These are phyloP conservation scores for Huntiella savannae DNA, from an alignment of 2,329 filamentous ascomycete species.

Conservation along the genomic window DNA sequence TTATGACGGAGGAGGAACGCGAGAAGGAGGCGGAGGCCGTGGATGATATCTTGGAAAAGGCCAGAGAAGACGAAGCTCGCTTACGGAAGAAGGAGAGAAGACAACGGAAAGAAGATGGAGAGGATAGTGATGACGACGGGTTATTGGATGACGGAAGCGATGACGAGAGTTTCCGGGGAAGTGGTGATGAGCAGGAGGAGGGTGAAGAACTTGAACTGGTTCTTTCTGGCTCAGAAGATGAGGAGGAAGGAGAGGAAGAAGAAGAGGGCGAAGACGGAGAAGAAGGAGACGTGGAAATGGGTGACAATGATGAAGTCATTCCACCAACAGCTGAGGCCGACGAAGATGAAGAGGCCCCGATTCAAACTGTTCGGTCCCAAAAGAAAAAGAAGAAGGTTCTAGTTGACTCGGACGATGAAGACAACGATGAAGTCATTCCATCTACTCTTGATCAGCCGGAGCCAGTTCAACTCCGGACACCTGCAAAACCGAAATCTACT, in stretches of 20 bases:
- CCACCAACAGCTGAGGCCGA: constrained; percentile 18
- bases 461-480: constrained; percentile 22
- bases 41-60: constrained; percentile 74
- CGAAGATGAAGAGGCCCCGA: constrained; percentile 22
- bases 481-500: constrained; percentile 24
- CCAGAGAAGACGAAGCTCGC: constrained; percentile 59
- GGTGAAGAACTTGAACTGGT: constrained; percentile 22
- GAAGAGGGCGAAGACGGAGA: constrained; percentile 21
- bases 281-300: constrained; percentile 22
- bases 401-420: constrained; percentile 46
- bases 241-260: constrained; percentile 19
- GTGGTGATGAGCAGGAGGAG: constrained; percentile 21
- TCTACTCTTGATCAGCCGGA: constrained; percentile 11
- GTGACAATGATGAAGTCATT: constrained; percentile 16
- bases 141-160: constrained; percentile 38
- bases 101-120: constrained; percentile 39
- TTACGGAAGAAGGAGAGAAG: constrained; percentile 62
- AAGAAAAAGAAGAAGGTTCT: constrained; percentile 34
- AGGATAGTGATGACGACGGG: constrained; percentile 28
- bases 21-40: constrained; percentile 65
- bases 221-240: constrained; percentile 27
- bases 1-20: constrained; percentile 75
- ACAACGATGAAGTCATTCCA: constrained; percentile 13
- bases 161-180: constrained; percentile 30
- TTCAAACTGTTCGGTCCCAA: constrained; percentile 30